A percentile compares a stretch with the other conserved stretches of the same genome.
Conservation (phyloP, 1,284 basidiomycete genomes). For the Inonotus obliquus region DNA sequence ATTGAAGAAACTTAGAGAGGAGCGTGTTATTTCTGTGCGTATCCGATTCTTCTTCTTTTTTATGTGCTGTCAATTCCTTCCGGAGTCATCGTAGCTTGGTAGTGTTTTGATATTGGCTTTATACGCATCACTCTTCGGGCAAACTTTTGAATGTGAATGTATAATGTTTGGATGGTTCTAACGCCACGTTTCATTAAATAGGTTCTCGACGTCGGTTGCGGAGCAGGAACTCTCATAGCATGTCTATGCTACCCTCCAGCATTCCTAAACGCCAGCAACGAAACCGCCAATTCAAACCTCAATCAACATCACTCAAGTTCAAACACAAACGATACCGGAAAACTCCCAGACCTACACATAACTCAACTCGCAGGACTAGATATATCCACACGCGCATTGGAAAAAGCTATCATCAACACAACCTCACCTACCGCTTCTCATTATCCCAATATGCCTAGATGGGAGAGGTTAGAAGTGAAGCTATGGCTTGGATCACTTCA, state of each 20-base stretch:
- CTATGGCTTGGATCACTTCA: slow-evolving; percentile 84
- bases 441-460: slow-evolving; percentile 39
- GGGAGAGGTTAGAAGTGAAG: slow-evolving; percentile 69
- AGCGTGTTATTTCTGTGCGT: slow-evolving; percentile 54
- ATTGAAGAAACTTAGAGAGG: slow-evolving; percentile 55
- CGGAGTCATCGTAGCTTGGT: too few species aligned
- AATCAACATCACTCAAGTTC: too few species aligned
- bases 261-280: slow-evolving; percentile 39
- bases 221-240: slow-evolving; percentile 67
- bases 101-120: too few species aligned
- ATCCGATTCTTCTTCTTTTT: too few species aligned
- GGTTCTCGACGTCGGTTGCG: slow-evolving; percentile 80
- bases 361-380: slow-evolving; percentile 65
- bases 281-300: background rate
- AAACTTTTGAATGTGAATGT: too few species aligned
- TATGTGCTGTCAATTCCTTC: too few species aligned
- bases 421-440: slow-evolving; percentile 5
- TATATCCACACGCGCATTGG: slow-evolving; percentile 46
- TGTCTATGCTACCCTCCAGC: slow-evolving; percentile 69
- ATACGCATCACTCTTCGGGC: too few species aligned
- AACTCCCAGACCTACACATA: slow-evolving; percentile 58
- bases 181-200: too few species aligned
- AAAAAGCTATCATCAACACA: slow-evolving; percentile 32
- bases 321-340: slow-evolving; percentile 31
- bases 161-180: too few species aligned